phyloP scores from a whole-genome alignment of 2,329 filamentous ascomycete species.

The Amauroascus niger region DNA sequence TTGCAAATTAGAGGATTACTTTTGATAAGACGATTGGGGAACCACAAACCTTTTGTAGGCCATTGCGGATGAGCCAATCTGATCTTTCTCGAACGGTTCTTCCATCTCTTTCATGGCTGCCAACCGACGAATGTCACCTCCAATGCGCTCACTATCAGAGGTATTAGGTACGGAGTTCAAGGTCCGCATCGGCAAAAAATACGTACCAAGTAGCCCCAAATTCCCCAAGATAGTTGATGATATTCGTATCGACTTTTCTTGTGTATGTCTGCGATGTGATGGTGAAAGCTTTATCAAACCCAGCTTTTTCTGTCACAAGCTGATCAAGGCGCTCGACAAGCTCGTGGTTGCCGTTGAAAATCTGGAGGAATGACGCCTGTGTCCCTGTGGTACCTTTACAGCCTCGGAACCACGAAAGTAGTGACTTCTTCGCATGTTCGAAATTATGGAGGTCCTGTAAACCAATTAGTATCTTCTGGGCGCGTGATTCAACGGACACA shows the following conservation, averaged over 20 bases:
- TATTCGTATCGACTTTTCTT: constrained; percentile 68
- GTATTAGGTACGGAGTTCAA: not conserved
- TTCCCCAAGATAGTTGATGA: constrained; percentile 70
- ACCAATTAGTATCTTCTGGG: not conserved
- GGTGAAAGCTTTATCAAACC: constrained; percentile 51
- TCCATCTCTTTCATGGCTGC: constrained; percentile 73
- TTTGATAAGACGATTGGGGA: constrained; percentile 22
- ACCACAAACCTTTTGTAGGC: constrained; percentile 56
- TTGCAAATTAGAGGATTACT: not conserved
- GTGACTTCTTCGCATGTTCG: constrained; percentile 3
- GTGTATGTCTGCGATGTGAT: constrained; percentile 67
- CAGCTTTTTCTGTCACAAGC: constrained; percentile 56
- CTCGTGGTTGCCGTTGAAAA: constrained; percentile 52
- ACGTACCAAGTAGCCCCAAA: constrained; percentile 58
- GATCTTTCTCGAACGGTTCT: constrained; percentile 69
- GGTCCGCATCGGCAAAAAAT: not conserved
- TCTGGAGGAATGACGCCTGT: constrained; percentile 66
- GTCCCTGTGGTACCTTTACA: constrained; percentile 64
- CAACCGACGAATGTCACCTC: constrained; percentile 63
- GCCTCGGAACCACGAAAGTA: constrained; percentile 26
- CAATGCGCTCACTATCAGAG: constrained; percentile 50
- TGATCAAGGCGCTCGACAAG: constrained; percentile 56
- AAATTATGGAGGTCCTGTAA: constrained; percentile 7
- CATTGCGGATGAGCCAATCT: constrained; percentile 61
- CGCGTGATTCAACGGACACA: not conserved